These are phyloP conservation scores for Pseudovirgaria hyperparasitica DNA, from an alignment of 2,329 filamentous ascomycete species.

Conservation along the genomic window DNA sequence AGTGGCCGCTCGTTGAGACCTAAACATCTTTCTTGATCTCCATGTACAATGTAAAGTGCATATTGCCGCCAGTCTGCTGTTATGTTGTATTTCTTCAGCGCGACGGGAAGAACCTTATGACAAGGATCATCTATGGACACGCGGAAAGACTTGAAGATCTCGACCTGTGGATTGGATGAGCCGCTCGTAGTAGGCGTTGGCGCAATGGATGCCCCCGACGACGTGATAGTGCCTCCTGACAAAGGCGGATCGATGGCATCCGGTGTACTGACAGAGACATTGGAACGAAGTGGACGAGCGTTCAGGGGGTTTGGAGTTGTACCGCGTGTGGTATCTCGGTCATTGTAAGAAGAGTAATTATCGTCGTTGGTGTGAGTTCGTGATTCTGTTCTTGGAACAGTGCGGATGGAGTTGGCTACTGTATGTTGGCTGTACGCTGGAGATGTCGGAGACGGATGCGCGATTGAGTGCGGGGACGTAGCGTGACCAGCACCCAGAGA, in stretches of 20 bases:
- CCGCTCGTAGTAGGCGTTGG: constrained; percentile 11
- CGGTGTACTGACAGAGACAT: constrained; percentile 15
- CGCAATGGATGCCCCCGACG: constrained; percentile 5
- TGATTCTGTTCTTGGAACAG: constrained; percentile 17
- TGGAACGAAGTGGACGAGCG: constrained; percentile 16
- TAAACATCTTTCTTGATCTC: constrained; percentile 92
- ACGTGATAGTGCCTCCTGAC: constrained; percentile 14
- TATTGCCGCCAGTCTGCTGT: constrained; percentile 97
- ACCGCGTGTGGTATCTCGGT: constrained; percentile 15
- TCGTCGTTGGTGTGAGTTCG: constrained; percentile 18
- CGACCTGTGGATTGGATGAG: constrained; percentile 47
- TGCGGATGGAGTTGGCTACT: constrained; percentile 11
- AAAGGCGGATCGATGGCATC: constrained; percentile 22
- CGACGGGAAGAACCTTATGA: constrained; percentile 90
- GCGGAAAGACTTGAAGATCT: constrained; percentile 98
- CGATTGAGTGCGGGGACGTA: constrained; percentile 28
- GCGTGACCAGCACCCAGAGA: constrained; percentile 28
- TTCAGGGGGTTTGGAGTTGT: constrained; percentile 18
- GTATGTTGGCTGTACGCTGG: constrained; percentile 30
- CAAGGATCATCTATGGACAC: constrained; percentile 98
- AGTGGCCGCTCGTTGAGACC: constrained; percentile 86
- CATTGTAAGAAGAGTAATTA: constrained; percentile 16
- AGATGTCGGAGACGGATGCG: constrained; percentile 36
- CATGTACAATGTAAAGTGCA: constrained; percentile 94
- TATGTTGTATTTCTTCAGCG: constrained; percentile 96